These are phyloP conservation scores for Teratosphaeria zuluensis DNA, from an alignment of 2,329 filamentous ascomycete species.

Conservation along the genomic window DNA sequence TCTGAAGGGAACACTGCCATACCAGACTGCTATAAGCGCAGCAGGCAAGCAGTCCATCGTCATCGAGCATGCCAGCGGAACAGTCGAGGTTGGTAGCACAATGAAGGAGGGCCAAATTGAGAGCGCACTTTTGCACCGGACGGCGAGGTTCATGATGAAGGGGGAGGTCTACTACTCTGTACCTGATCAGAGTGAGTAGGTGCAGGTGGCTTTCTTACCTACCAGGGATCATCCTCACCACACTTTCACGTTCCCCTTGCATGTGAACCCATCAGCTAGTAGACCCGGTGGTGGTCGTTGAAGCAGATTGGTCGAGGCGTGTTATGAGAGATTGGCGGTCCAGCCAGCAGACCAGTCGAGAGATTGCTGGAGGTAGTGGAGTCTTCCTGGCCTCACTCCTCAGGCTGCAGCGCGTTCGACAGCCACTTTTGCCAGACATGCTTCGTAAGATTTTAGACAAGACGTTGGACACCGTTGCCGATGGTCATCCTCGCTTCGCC, in stretches of 20 bases:
- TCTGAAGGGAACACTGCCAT: conserved; percentile 20
- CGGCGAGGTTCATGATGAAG: conserved; percentile 21
- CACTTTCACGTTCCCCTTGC: no score
- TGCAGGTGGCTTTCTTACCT: not conserved
- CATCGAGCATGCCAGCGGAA: conserved; percentile 21
- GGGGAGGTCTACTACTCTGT: conserved; percentile 14
- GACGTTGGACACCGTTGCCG: not conserved
- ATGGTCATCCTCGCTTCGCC: not conserved
- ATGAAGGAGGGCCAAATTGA: conserved; percentile 16
- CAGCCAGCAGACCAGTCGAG: no score
- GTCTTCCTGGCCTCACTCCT: no score
- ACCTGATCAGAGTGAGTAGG: not conserved
- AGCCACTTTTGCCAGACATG: not conserved
- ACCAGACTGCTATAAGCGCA: conserved; percentile 7
- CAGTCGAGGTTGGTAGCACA: conserved; percentile 19
- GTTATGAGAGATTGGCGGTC: no score
- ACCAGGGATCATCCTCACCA: not conserved
- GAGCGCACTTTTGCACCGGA: conserved; percentile 21
- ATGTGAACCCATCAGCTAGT: no score
- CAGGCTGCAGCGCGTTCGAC: no score
- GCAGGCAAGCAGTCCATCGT: conserved; percentile 13
- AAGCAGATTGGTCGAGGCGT: no score
- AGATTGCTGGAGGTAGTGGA: no score
- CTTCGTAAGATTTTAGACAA: not conserved
- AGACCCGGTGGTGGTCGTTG: no score